Evolutionary conservation across 495 filamentous ascomycete species (phyloP), one percentile per base, ranked within the genome.

Genomic region (Penicillium pancosmium): DNA sequence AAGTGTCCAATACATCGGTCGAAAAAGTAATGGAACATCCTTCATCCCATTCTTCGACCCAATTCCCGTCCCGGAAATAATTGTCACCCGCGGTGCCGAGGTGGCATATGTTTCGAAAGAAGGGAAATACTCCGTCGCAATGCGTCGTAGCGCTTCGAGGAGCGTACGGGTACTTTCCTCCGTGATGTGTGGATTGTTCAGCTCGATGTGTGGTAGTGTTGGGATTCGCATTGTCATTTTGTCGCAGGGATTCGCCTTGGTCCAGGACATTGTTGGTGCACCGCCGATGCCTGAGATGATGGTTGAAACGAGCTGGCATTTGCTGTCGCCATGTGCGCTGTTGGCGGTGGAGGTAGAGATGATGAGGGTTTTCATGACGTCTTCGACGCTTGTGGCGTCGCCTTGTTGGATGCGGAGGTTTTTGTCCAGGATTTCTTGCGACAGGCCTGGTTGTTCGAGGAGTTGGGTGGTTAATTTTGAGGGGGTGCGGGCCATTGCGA

Each of bases 401-500:
- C 82, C 82, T 55, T 78, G 46, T 23, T 78, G 51, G 54, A 83
- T 71, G 40, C 55, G 57, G 4, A 86, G 76, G 46, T 78, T 75
- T 25, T 59, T 49, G 16, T 65, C 52, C 13, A 80, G 62, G 15
- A 65, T 55, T 41, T 55, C 31, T 18, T 66, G 55, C 18, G 72
- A 66, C 47, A 83, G 61, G 31, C 68, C 73, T 10, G 60, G 64
- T 55, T 72, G 68, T 13, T 49, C 18, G 12, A 71, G 57, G 52
- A 80, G 67, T 36, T 76, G 65, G 16, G 68, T 66, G 56, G 64
- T 70, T 55, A 89, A 84, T 61, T 85, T 88, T 55, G 75, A 56
- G 1, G 87, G 84, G 0, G 78, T 85, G 40, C 87, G 84, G 54
- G 76, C 84, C 13, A 85, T 79, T 15, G 82, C 75, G 49, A 63